These are phyloP conservation scores for Colletotrichum tabaci DNA, from an alignment of 2,329 filamentous ascomycete genomes.

Conservation along the genomic window DNA sequence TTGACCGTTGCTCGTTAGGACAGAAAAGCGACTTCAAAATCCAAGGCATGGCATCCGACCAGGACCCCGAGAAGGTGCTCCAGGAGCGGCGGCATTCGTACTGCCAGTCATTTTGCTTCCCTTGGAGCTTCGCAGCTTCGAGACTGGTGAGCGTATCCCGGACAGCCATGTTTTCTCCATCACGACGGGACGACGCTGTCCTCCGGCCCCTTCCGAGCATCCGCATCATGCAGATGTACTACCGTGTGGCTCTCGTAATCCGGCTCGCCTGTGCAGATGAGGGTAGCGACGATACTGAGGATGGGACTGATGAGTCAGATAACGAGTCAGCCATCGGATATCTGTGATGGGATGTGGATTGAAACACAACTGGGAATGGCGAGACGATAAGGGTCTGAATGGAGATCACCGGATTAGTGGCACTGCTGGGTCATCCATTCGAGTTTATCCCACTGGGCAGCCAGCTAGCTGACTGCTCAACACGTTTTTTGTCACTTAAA, in stretches of 20 bases:
- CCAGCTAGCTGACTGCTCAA: no score
- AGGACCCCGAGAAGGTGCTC: neutral
- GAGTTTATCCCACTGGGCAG: no score
- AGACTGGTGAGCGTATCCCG: neutral
- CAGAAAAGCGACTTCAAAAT: neutral
- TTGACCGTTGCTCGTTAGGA: neutral
- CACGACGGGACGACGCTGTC: neutral
- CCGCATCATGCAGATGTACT: neutral
- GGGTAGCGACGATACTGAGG: neutral
- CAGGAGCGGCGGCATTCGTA: neutral
- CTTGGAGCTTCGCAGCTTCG: neutral
- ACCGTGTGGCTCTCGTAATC: neutral
- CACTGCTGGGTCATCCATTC: no score
- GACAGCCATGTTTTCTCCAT: neutral
- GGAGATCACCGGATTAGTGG: no score
- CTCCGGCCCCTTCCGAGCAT: neutral
- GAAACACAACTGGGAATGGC: no score
- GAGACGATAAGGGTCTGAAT: no score
- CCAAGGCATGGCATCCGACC: neutral
- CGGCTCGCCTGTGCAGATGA: neutral
- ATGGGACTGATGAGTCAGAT: no score
- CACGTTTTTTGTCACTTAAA: no score
- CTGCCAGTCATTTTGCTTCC: neutral
- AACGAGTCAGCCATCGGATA: no score
- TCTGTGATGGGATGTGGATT: no score